Evolutionary conservation across 2,329 filamentous ascomycete genomes (phyloP), one percentile per base, ranked within the genome.

Genomic region (Calonectria pseudoreteaudii): DNA sequence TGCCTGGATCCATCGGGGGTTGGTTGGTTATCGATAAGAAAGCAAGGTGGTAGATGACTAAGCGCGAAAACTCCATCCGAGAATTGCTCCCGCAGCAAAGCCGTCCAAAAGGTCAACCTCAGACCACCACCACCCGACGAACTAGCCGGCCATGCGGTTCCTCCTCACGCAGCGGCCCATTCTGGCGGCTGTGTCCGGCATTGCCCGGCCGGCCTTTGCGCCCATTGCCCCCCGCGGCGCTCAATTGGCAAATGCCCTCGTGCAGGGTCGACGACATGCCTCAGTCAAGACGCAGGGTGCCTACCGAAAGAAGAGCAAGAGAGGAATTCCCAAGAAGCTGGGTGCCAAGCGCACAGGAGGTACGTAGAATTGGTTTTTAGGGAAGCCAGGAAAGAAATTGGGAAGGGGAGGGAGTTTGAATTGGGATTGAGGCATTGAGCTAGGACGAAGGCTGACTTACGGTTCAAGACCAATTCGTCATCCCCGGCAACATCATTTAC

Each of bases 401-500:
- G n/a, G 49, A 23, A 36, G 36, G 28, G 36, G 44, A 47, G n/a
- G 44, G 44, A 13, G 23, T 20, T 47, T 5, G 26, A 20, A n/a
- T 52, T 8, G 30, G 20, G n/a, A 41, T 20, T 49, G 66, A 36
- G 44, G 44, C 34, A 49, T 36, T 36, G 30, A 38, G 47, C 18
- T 53, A 49, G 65, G 49, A 3, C 36, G 41, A 56, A 72, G 23
- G 62, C 77, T 80, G 72, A 80, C 76, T 56, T 47, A 41, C 30
- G 58, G 53, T 62, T 20, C 53, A 82, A 96, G 94, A 96, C 83
- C 94, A 98, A 87, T 98, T 93, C 85, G 97, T 99, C 44, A 94
- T 98, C 72, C 94, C 96, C 6, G 97, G 97, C 69, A 98, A 98
- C 88, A 99, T 99, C 86, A 94, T 99, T 86, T 99, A 97, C 91